Evolutionary conservation across 106 monocot genomes (phyloP), one percentile per base, ranked within the genome.

Genomic region (Phalaenopsis aphrodite): DNA sequence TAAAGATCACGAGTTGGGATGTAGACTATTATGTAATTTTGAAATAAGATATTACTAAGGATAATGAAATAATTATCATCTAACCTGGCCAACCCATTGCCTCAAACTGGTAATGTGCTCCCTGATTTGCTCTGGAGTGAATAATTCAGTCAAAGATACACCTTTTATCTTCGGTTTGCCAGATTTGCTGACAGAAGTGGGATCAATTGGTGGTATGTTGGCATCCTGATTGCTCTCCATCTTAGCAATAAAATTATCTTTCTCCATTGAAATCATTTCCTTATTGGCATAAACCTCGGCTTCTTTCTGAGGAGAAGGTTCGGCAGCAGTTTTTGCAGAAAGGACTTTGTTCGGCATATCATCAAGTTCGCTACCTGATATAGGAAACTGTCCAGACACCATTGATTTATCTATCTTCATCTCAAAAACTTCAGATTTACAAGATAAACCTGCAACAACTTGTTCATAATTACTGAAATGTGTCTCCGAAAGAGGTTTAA

Each of bases 131-230:
- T 99, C 99, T 52, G 99, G 99, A 47, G 93, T 99, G 76, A 99
- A 99, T 23, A 99, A 77, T 78, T 99, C 99, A 73, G 87, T 99
- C 85, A 99, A 21, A 48, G 99, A 99, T 79, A 99, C 99, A 86
- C 99, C 99, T 84, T 99, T 95, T 79, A 99, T 93, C 88, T 99
- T 99, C 78, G 99, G 95, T 85, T 99, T 99, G 49, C 95, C 99
- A 58, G 93, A 95, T 85, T 95, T 99, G 88, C 84, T 87, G 47
- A 81, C 87, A 83, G 87, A 58, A 24, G 81, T 78, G 76, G 79
- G 46, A 56, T 96, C 94, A 78, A 42, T 46, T 72, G 83, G 55
- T 78, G 73, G 77, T 71, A 80, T 83, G 76, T 75, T 79, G 72
- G 55, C 21, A 81, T 97, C 97, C 56, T 87, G 82, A 81, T 93